Base-by-base conservation (phyloP, 2,329 filamentous ascomycete species). In the Coleophoma crateriformis region DNA sequence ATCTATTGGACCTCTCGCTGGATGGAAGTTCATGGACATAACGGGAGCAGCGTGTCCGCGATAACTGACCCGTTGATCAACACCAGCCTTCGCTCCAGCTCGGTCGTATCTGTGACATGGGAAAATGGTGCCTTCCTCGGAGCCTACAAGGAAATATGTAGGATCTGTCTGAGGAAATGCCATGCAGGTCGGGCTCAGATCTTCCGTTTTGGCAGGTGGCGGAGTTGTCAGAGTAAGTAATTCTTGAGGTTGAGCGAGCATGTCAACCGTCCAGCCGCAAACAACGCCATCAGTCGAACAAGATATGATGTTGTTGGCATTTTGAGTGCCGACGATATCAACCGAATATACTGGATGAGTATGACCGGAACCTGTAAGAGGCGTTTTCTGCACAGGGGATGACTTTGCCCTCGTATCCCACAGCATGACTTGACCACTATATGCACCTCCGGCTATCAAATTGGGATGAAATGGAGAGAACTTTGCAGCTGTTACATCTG, bases 401-500 rank as follows among this genome's bases (percentile, higher is more conserved):
- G 90, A 88, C 61, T 88, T 89, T 47, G 90, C 88, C 55, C 94
- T 86, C 11, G 90, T 99, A 65, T 99, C 95, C 94, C 94, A 99
- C 15, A 99, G 79, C 43, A 97, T 80, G 14, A 99, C 90, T 69
- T 99, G 95, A 7, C 94, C 94, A 52, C 89, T 95, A 71, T 99
- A 99, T 34, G 92, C 91, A 45, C 95, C 95, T 53, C 94, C 94
- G 53, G 99, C 84, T 61, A 99, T 95, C 48, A 99, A 78, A 59
- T 96, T 96, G 4, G 92, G 92, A 67, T 99, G 94, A 65, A 96
- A 96, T 0, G 94, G 94, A n/a, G 94, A 97, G 71, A 99, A 99
- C 58, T 94, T 95, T 56, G 94, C 94, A 0, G 91, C 88, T 13
- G 99, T 78, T 47, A 99, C 90, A 68, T 99, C 94, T 41, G 91